Conservation (phyloP, 345 rosid species). For the Stellera chamaejasme region DNA sequence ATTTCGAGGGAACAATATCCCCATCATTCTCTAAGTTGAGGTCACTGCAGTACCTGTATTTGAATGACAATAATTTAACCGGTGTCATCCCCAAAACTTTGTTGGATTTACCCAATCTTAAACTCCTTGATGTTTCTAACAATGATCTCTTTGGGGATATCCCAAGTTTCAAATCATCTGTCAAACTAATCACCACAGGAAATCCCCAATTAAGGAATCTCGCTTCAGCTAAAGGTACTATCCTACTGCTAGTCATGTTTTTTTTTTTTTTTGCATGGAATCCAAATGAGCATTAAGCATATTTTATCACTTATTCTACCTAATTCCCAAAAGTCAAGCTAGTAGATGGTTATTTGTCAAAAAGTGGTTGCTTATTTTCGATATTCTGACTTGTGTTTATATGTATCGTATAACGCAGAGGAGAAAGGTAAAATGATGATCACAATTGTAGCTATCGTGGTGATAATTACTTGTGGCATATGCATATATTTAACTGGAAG, state of each 20-base stretch:
- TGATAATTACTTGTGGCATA: conserved; percentile 4
- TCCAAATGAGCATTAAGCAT: too few species aligned
- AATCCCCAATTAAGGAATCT: too few species aligned
- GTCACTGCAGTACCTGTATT: too few species aligned
- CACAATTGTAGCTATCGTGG: not conserved
- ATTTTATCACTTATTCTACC: conserved; percentile 21
- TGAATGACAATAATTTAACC: not conserved
- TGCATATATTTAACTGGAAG: conserved; percentile 6
- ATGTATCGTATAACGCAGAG: not conserved
- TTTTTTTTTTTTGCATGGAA: too few species aligned
- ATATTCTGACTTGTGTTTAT: too few species aligned
- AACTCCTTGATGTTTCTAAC: not conserved
- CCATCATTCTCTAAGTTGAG: not conserved
- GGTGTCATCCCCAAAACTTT: not conserved
- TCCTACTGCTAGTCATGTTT: too few species aligned
- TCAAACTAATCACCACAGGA: not conserved
- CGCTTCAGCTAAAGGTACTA: too few species aligned
- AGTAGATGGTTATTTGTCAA: conserved; percentile 22
- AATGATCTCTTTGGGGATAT: too few species aligned
- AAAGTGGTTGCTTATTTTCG: conserved; percentile 8
- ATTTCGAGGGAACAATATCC: not conserved
- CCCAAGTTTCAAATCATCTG: not conserved
- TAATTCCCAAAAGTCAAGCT: conserved; percentile 1
- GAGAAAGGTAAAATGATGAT: not conserved
- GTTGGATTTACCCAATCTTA: not conserved